A percentile compares a stretch with the other conserved stretches of the same genome.
phyloP scores from a whole-genome alignment of 1,139 yeast genomes.

The Schizosaccharomyces versatilis region DNA sequence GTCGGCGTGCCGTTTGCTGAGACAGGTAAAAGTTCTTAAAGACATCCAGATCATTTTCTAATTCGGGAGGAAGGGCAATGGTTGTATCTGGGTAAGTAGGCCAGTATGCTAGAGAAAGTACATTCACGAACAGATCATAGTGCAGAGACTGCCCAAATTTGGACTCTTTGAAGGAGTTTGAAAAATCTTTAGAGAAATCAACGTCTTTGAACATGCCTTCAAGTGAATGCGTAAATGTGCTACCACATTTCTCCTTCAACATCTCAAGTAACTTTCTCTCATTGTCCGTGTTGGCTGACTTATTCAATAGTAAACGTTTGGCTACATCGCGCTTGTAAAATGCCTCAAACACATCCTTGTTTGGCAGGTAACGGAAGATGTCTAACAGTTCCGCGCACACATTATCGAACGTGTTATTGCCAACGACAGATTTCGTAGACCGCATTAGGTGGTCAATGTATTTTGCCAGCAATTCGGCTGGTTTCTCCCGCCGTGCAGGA shows the following conservation, averaged over 20 bases:
- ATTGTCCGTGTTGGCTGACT: constrained; percentile 16
- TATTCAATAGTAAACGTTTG: constrained; percentile 19
- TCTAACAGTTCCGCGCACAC: constrained; percentile 9
- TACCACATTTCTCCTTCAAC: constrained; percentile 19
- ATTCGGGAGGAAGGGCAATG: constrained; percentile 16
- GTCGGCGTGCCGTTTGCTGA: constrained; percentile 15
- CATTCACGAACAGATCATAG: constrained; percentile 16
- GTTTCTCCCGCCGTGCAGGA: constrained; percentile 11
- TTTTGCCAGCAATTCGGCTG: constrained; percentile 18
- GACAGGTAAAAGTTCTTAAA: constrained; percentile 15
- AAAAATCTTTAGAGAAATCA: constrained; percentile 14
- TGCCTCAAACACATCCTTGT: constrained; percentile 20
- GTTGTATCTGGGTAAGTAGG: constrained; percentile 19
- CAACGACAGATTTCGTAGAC: constrained; percentile 10
- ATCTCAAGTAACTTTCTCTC: constrained; percentile 17
- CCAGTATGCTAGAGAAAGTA: constrained; percentile 18
- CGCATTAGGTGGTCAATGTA: constrained; percentile 22
- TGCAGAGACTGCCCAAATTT: constrained; percentile 1
- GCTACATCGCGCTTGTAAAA: constrained; percentile 21
- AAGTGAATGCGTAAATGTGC: constrained; percentile 17
- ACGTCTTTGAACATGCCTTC: constrained; percentile 22
- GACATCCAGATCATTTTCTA: constrained; percentile 14
- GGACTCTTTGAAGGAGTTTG: constrained; percentile 13
- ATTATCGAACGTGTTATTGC: background rate
- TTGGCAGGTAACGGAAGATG: constrained; percentile 18